Conservation (phyloP, 176 grass and related monocot genomes). For the Melocanna baccifera region DNA sequence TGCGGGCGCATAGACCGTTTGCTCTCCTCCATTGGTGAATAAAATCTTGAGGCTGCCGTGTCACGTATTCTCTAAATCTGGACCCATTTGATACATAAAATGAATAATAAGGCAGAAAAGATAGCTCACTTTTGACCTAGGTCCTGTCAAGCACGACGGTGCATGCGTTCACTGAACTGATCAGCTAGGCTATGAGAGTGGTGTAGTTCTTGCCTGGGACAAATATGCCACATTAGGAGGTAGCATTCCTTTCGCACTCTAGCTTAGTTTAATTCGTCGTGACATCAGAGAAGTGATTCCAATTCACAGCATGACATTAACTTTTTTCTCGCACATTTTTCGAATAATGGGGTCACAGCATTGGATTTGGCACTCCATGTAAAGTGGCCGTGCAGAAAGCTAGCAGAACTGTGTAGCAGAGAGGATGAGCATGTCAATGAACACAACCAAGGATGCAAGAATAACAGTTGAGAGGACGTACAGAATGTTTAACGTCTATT, state of each 20-base stretch:
- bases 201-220: conserved; percentile 31
- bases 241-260: conserved; percentile 3
- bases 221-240: conserved; percentile 10
- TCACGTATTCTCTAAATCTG: conserved; percentile 53
- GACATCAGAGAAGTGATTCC: conserved; percentile 45
- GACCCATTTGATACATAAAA: conserved; percentile 20
- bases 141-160: conserved; percentile 29
- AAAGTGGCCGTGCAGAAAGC: conserved; percentile 10
- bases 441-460: not conserved
- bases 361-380: conserved; percentile 34
- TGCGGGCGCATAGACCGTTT: conserved; percentile 25
- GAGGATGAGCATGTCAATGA: not conserved
- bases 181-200: conserved; percentile 15
- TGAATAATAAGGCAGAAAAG: conserved; percentile 25
- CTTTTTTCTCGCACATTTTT: conserved; percentile 4
- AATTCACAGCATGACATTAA: conserved; percentile 35
- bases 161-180: conserved; percentile 14
- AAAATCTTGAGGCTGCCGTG: conserved; percentile 37
- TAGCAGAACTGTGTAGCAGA: not conserved
- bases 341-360: conserved; percentile 21
- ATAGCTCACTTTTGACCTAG: conserved; percentile 47
- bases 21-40: conserved; percentile 43
- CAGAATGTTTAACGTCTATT: not conserved
- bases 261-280: conserved; percentile 18
- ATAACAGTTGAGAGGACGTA: not conserved